These are phyloP conservation scores for Hirsutella rhossiliensis DNA, from an alignment of 2,329 filamentous ascomycete genomes.

Conservation along the genomic window DNA sequence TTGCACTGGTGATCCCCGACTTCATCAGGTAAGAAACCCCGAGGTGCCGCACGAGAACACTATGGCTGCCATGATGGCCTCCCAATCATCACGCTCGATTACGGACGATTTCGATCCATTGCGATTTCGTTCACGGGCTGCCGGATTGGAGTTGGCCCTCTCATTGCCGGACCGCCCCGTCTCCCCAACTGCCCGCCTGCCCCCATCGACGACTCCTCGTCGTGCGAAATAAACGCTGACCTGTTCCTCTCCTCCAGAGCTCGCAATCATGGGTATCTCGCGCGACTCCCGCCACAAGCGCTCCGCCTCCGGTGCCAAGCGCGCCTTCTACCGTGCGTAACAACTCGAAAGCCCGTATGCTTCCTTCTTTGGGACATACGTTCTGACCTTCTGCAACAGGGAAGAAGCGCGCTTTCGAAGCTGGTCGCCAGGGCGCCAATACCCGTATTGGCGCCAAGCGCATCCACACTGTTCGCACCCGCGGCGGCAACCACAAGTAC, in stretches of 20 bases:
- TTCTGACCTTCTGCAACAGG: slow-evolving; percentile 63
- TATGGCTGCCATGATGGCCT: too few relatives aligned
- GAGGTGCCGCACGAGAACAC: background rate
- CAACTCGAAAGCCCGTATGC: slow-evolving; percentile 56
- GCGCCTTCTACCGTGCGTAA: slow-evolving; percentile 75
- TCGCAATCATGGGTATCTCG: slow-evolving; percentile 97
- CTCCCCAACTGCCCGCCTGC: too few relatives aligned
- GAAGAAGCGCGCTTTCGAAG: slow-evolving; percentile 99
- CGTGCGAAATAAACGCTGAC: slow-evolving; percentile 6
- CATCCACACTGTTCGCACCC: slow-evolving; percentile 92
- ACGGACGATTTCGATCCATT: too few relatives aligned
- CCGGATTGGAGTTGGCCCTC: too few relatives aligned
- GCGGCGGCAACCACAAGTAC: slow-evolving; percentile 99
- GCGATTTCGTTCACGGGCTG: too few relatives aligned
- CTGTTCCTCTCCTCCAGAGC: slow-evolving; percentile 34
- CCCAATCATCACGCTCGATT: background rate
- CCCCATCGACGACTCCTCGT: background rate
- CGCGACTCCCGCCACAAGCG: slow-evolving; percentile 99
- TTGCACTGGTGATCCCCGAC: slow-evolving; percentile 34
- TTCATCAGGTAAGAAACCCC: slow-evolving; percentile 33
- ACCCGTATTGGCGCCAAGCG: slow-evolving; percentile 97
- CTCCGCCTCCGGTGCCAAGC: slow-evolving; percentile 97
- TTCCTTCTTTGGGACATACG: slow-evolving; percentile 37
- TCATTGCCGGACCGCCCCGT: too few relatives aligned
- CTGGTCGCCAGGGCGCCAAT: slow-evolving; percentile 97